These are phyloP conservation scores for Melanogaster broomeanus DNA, from an alignment of 768 basidiomycete genomes.

Conservation along the genomic window DNA sequence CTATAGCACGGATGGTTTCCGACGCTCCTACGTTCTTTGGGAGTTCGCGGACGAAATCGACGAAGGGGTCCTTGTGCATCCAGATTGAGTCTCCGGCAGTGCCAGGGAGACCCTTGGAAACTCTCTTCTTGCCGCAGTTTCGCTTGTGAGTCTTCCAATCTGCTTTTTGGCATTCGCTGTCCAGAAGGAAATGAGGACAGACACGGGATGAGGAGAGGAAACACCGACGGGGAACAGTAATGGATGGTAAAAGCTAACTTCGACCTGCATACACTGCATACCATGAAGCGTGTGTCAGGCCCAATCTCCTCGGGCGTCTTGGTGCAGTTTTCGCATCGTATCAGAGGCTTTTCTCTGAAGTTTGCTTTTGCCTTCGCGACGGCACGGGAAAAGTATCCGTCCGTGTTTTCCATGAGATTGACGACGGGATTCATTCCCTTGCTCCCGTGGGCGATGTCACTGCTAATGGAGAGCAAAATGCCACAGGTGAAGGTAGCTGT, in stretches of 20 bases:
- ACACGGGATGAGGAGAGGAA: background rate
- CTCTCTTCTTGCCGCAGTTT: conserved; percentile 19
- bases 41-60: background rate
- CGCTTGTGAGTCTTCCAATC: conserved; percentile 21
- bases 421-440: conserved; percentile 3
- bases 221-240: conserved; percentile 19
- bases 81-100: conserved; percentile 17
- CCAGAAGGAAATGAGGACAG: background rate
- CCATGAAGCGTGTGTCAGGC: conserved; percentile 16
- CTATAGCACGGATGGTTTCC: background rate
- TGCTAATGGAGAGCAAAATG: conserved; percentile 3
- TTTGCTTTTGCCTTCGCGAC: background rate
- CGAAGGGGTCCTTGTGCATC: conserved; percentile 5
- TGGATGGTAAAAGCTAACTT: conserved; percentile 19
- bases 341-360: conserved; percentile 16
- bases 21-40: background rate
- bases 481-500: conserved; percentile 8
- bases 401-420: conserved; percentile 4
- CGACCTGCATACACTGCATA: conserved; percentile 20
- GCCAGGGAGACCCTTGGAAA: conserved; percentile 18
- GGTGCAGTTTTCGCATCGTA: conserved; percentile 24
- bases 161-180: conserved; percentile 16
- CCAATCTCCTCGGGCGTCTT: conserved; percentile 18
- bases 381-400: background rate
- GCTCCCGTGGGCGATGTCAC: background rate